Conservation (phyloP, 2,329 filamentous ascomycete species). For the Alternaria brassicicola region DNA sequence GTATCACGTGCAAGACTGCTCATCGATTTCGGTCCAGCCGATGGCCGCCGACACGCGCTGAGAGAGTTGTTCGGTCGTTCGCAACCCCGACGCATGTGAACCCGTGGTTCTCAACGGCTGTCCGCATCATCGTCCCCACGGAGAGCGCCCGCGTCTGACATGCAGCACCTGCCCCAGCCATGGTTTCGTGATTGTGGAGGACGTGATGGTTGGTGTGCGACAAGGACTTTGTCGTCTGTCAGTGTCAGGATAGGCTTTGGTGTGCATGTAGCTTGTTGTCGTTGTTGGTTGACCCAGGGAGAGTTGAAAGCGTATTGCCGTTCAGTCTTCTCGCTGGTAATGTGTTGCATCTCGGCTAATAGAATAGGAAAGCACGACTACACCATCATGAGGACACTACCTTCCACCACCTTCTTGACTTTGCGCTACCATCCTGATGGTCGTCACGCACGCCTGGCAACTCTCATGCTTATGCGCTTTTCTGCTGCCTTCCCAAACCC, state of each 20-base stretch:
- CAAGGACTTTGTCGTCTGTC: neutral
- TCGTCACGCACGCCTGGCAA: neutral
- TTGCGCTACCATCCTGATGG: neutral
- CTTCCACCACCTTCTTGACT: neutral
- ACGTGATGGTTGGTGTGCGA: neutral
- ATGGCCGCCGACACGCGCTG: neutral
- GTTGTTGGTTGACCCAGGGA: neutral
- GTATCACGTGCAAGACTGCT: constrained; percentile 16
- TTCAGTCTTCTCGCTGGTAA: neutral
- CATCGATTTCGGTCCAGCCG: constrained; percentile 8
- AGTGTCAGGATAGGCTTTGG: neutral
- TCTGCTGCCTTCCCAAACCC: neutral
- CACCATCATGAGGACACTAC: neutral
- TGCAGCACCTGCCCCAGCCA: constrained; percentile 23
- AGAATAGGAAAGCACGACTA: neutral
- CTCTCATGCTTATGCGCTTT: neutral
- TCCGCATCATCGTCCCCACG: constrained; percentile 12
- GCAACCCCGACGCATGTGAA: constrained; percentile 7
- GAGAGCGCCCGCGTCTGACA: constrained; percentile 11
- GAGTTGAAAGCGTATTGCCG: neutral
- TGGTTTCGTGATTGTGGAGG: constrained; percentile 10
- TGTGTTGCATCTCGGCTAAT: neutral
- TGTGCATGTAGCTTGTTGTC: neutral
- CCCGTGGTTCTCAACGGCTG: constrained; percentile 17
- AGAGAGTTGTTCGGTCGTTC: neutral